These are phyloP conservation scores for Geotrichum restrictum DNA, from an alignment of 1,139 yeast species.

Conservation along the genomic window DNA sequence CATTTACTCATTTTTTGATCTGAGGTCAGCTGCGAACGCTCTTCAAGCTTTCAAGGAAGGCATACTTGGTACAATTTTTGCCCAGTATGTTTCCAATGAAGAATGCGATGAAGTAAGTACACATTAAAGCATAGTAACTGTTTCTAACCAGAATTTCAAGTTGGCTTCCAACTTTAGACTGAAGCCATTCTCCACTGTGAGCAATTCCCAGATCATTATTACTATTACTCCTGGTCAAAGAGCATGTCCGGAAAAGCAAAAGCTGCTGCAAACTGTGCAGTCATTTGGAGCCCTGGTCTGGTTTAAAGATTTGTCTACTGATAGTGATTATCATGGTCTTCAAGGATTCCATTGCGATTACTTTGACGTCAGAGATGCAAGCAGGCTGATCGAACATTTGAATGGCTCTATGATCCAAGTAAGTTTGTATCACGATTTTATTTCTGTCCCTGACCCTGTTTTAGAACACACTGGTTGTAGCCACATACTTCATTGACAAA, in stretches of 20 bases:
- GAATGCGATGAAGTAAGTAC: slow-evolving; percentile 16
- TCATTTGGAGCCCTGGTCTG: slow-evolving; percentile 11
- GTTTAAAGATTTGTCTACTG: slow-evolving; percentile 5
- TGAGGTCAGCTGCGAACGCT: slow-evolving; percentile 14
- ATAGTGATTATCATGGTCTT: slow-evolving; percentile 1
- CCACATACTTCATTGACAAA: slow-evolving; percentile 9
- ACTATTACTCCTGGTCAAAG: slow-evolving; percentile 9
- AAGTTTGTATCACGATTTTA: background rate
- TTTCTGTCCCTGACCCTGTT: slow-evolving; percentile 4
- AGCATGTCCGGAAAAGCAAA: background rate
- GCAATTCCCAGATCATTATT: slow-evolving; percentile 10
- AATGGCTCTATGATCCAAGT: slow-evolving; percentile 26
- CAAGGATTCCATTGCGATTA: slow-evolving; percentile 35
- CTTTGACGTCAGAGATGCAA: slow-evolving; percentile 39
- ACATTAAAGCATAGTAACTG: background rate
- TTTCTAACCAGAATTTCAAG: background rate
- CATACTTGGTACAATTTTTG: slow-evolving; percentile 4
- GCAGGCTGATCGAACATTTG: slow-evolving; percentile 28
- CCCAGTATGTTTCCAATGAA: background rate
- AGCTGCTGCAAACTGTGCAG: slow-evolving; percentile 9
- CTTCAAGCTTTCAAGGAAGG: slow-evolving; percentile 10
- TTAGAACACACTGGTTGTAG: slow-evolving; percentile 12
- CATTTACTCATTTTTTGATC: slow-evolving; percentile 15
- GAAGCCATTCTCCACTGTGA: slow-evolving; percentile 13
- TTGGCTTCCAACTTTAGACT: background rate